Percentiles rank a stretch among this genome's conserved stretches.
These are phyloP conservation scores for Cryphonectria radicalis DNA, from an alignment of 2,329 filamentous ascomycete genomes.

Conservation along the genomic window DNA sequence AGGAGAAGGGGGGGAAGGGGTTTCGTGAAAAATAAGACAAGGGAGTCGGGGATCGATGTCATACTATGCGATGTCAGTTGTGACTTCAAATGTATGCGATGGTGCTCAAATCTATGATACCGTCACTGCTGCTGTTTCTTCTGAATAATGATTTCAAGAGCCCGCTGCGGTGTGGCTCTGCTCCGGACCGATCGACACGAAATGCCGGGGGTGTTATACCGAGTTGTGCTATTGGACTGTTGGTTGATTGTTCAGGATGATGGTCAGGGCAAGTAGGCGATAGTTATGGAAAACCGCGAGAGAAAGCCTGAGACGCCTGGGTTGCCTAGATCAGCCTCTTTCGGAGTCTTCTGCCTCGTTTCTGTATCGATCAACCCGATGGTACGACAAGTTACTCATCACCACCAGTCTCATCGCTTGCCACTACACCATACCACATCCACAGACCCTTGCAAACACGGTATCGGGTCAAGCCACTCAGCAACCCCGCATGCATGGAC, in stretches of 20 bases:
- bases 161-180: not conserved
- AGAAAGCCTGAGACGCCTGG: not conserved
- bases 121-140: not conserved
- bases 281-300: not conserved
- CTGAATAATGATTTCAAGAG: not conserved
- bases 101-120: not conserved
- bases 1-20: too few relatives aligned
- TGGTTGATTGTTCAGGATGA: not conserved
- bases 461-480: too few relatives aligned
- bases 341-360: not conserved
- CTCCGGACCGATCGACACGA: too few relatives aligned
- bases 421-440: not conserved
- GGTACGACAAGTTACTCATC: not conserved
- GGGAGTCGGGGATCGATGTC: too few relatives aligned
- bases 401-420: not conserved
- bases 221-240: not conserved
- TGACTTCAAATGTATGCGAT: not conserved
- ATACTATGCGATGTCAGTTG: too few relatives aligned
- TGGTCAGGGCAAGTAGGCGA: not conserved
- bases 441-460: not conserved
- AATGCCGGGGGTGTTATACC: not conserved
- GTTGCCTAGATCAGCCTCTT: not conserved
- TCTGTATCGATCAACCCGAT: not conserved
- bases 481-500: too few relatives aligned
- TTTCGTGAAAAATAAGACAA: not conserved